A percentile compares a stretch with the other conserved stretches of the same genome.
phyloP scores from a whole-genome alignment of 1,139 yeast species.

The Geotrichum restrictum region DNA sequence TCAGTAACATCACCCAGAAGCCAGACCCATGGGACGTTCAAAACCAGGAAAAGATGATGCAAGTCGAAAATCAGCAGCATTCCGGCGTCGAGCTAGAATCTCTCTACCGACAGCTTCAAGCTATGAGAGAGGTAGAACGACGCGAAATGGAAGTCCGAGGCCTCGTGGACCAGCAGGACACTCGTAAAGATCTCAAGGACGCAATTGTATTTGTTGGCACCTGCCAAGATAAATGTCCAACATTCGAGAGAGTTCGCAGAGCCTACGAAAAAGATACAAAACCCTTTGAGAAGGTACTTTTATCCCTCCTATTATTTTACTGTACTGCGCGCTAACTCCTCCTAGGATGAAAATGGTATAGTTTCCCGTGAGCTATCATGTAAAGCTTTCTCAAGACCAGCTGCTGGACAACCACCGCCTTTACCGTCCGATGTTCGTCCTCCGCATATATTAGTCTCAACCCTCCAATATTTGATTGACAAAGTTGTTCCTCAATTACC shows the following conservation, averaged over 20 bases:
- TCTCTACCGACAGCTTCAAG: conserved; percentile 57
- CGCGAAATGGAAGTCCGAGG: conserved; percentile 75
- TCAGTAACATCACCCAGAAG: conserved; percentile 9
- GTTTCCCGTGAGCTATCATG: conserved; percentile 66
- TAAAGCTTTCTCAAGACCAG: conserved; percentile 93
- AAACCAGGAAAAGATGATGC: conserved; percentile 49
- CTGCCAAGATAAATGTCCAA: conserved; percentile 92
- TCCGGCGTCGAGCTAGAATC: conserved; percentile 46
- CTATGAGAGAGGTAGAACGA: conserved; percentile 73
- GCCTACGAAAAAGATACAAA: conserved; percentile 85
- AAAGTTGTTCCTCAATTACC: conserved; percentile 65
- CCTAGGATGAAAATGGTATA: conserved; percentile 44
- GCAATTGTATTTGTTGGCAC: conserved; percentile 87
- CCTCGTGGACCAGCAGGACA: conserved; percentile 83
- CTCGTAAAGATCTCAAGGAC: conserved; percentile 73
- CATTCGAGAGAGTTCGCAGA: conserved; percentile 85
- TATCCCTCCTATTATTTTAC: not conserved
- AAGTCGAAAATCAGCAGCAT: conserved; percentile 40
- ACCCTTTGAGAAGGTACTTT: conserved; percentile 61
- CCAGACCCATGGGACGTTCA: conserved; percentile 50
- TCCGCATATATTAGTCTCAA: conserved; percentile 62
- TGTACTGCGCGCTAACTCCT: not conserved
- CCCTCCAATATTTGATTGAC: conserved; percentile 67
- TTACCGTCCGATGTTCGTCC: conserved; percentile 97
- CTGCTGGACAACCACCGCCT: conserved; percentile 98